Percentiles rank a stretch among this genome's conserved stretches.
Evolutionary conservation across 768 basidiomycete genomes (phyloP).

Genomic region (Filobasidium wieringae): DNA sequence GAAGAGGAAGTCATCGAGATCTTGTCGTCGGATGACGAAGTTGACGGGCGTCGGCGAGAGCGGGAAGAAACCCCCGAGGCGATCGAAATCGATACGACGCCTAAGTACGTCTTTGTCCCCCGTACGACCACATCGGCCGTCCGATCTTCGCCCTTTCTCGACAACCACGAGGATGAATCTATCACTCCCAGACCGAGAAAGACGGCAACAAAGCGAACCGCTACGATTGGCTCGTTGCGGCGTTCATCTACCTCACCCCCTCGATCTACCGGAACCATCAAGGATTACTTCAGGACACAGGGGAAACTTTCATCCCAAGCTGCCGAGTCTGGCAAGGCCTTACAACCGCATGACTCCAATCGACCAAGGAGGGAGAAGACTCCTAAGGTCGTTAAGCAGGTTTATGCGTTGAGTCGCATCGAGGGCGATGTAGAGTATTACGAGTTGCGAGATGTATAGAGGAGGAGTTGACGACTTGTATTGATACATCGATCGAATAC

Average conservation of each 20-base stretch:
- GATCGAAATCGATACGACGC: background rate
- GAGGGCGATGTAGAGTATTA: background rate
- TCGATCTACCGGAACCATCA: background rate
- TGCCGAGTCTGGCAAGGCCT: background rate
- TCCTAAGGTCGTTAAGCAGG: background rate
- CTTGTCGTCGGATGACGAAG: background rate
- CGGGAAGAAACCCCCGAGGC: background rate
- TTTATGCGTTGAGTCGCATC: background rate
- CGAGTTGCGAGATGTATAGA: too few species aligned
- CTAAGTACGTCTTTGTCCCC: background rate
- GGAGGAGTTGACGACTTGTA: too few species aligned
- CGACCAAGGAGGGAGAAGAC: background rate
- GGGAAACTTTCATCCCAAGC: background rate
- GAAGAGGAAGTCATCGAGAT: background rate
- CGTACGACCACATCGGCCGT: background rate
- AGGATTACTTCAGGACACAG: too few species aligned
- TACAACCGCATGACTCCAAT: background rate
- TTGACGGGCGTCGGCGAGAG: background rate
- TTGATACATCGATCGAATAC: too few species aligned
- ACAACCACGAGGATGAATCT: background rate
- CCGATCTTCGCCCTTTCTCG: background rate
- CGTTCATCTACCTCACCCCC: background rate
- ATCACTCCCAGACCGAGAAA: background rate
- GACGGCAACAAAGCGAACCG: background rate
- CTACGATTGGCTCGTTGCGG: background rate